These are phyloP conservation scores for Cystobasidium pallidum DNA, from an alignment of 1,284 basidiomycete genomes.

Conservation along the genomic window DNA sequence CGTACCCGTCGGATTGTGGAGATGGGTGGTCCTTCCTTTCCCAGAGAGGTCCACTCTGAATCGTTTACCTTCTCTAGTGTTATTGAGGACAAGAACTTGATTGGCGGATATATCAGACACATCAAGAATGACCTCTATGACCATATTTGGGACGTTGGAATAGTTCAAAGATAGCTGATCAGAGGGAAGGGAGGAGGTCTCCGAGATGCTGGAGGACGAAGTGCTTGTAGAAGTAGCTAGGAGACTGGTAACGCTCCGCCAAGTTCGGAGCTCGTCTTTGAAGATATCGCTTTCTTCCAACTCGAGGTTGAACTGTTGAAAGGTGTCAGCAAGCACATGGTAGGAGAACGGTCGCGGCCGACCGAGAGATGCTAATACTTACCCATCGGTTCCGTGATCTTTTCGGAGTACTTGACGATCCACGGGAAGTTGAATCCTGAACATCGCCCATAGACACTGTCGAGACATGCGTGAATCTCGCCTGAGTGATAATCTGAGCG, in stretches of 20 bases:
- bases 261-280: slow-evolving; percentile 55
- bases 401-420: slow-evolving; percentile 2
- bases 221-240: slow-evolving; percentile 36
- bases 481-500: slow-evolving; percentile 54
- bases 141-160: slow-evolving; percentile 53
- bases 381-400: slow-evolving; percentile 44
- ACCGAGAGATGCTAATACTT: no score
- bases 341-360: no score
- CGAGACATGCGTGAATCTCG: slow-evolving; percentile 51
- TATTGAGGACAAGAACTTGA: slow-evolving; percentile 53
- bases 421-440: slow-evolving; percentile 4
- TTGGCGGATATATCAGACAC: slow-evolving; percentile 51
- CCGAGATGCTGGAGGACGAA: slow-evolving; percentile 36
- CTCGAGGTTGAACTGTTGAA: slow-evolving; percentile 56
- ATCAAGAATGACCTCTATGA: slow-evolving; percentile 56
- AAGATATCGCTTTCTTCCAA: slow-evolving; percentile 55
- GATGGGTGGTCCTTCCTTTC: slow-evolving; percentile 19
- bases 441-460: background rate
- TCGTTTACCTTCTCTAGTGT: slow-evolving; percentile 45
- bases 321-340: slow-evolving; percentile 36
- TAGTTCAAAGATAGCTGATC: slow-evolving; percentile 4
- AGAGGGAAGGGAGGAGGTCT: background rate
- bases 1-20: slow-evolving; percentile 16
- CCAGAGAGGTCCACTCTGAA: slow-evolving; percentile 46
- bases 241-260: slow-evolving; percentile 54